Evolutionary conservation across 768 basidiomycete species (phyloP).

Genomic region (Scleroderma bovista): DNA sequence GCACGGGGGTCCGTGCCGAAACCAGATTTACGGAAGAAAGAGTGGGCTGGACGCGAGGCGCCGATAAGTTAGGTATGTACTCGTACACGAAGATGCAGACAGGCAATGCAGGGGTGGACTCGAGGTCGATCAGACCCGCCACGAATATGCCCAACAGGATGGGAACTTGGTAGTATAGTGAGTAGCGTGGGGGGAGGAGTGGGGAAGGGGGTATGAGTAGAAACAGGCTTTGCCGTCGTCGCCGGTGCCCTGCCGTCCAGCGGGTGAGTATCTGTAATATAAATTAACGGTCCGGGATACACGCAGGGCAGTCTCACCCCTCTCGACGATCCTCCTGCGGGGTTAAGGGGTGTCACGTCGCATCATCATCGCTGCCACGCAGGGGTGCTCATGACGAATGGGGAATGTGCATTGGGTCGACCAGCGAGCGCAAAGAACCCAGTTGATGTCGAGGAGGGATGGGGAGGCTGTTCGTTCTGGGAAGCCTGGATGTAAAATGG

Average conservation of each 20-base stretch:
- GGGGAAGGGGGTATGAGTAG: too few species aligned
- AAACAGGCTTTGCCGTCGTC: not conserved
- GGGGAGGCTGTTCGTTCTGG: constrained; percentile 30
- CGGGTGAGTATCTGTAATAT: not conserved
- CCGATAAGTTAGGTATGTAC: too few species aligned
- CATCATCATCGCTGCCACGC: constrained; percentile 17
- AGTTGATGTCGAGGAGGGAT: too few species aligned
- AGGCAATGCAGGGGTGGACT: too few species aligned
- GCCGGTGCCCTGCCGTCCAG: not conserved
- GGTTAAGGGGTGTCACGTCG: not conserved
- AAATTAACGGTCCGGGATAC: not conserved
- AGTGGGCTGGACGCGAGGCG: not conserved
- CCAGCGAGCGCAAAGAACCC: constrained; percentile 37
- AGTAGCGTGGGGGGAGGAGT: too few species aligned
- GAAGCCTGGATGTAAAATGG: constrained; percentile 44
- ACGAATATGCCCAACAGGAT: too few species aligned
- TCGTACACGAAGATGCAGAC: too few species aligned
- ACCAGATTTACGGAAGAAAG: not conserved
- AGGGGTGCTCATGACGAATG: constrained; percentile 29
- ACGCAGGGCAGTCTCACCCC: not conserved
- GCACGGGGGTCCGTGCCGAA: not conserved
- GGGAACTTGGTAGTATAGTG: too few species aligned
- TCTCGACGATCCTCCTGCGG: not conserved
- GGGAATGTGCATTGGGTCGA: constrained; percentile 33
- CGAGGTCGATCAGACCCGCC: not conserved